Base-by-base conservation (phyloP, 2,329 filamentous ascomycete genomes). In the Volutella citrinella region DNA sequence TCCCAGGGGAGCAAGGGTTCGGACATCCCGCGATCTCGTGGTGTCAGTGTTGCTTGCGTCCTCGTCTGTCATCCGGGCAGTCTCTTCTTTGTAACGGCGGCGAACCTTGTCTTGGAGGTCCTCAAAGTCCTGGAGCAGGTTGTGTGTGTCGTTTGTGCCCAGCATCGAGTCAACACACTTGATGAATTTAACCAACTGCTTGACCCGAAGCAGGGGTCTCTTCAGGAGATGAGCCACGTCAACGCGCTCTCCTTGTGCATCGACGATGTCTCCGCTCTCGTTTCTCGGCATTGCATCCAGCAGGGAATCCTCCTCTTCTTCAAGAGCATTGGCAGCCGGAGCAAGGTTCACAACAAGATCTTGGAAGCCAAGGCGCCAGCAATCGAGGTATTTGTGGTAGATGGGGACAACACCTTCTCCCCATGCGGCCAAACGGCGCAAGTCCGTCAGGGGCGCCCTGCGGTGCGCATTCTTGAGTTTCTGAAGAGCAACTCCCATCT, bases 191-290 rank as follows among this genome's bases (percentile, higher is more conserved):
- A 82, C 72, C 42, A 98, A 78, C 60, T 90, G 87, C 60, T 95
- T 96, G 41, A 96, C 69, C 28, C 93, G 79, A 15, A 95, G 81
- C 25, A 98, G 65, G 1, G 93, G 93, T 34, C 91, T 74, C 64
- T 95, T 96, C 32, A 98, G 70, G 27, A 98, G 72, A 61, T 93
- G 94, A 7, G 90, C 90, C 29, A 98, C 93, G 57, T 97, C 93
- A 8, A 96, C 89, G 32, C 88, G 80, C 59, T 96, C 88, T 10
- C 91, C 93, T 43, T 91, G 76, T 20, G 78, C 78, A 46, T 89
- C 80, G 30, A 82, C 56, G 11, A 86, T 70, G 48, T 84, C 81
- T 15, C 84, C 82, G 34, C 82, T 68, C 37, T 75, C 74, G 33
- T 83, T 82, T 33, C 67, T 70, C 43, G 76, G 78, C 65, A 76